Conservation (phyloP, 208 protist species). For the Crithidia thermophila region DNA sequence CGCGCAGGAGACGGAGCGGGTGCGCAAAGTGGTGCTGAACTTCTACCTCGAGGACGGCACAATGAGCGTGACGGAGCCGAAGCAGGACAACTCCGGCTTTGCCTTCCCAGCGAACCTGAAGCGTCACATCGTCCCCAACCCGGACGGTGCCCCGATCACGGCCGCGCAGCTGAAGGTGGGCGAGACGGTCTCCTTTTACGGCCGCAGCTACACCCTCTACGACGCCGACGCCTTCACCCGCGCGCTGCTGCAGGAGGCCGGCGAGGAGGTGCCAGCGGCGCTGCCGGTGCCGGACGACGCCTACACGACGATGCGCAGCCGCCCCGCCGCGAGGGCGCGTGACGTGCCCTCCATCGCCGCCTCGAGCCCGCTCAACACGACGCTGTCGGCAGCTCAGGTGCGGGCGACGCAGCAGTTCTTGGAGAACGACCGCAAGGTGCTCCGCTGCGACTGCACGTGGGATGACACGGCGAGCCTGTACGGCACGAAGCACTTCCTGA, state of each 20-base stretch:
- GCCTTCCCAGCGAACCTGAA: conserved; percentile 92
- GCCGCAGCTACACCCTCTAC: conserved; percentile 92
- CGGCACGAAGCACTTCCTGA: conserved; percentile 91
- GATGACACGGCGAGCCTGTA: conserved; percentile 91
- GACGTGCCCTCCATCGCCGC: conserved; percentile 83
- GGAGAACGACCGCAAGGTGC: conserved; percentile 95
- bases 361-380: conserved; percentile 64
- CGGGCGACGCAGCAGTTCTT: conserved; percentile 93
- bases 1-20: conserved; percentile 85
- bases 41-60: conserved; percentile 97
- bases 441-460: conserved; percentile 97
- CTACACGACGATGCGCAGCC: conserved; percentile 55
- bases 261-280: conserved; percentile 53
- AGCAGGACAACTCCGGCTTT: conserved; percentile 95
- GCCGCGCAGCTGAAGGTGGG: conserved; percentile 90
- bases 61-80: conserved; percentile 94
- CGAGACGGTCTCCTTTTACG: conserved; percentile 92
- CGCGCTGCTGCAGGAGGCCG: conserved; percentile 74
- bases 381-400: conserved; percentile 86
- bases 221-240: conserved; percentile 95
- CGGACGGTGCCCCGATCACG: conserved; percentile 76
- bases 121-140: conserved; percentile 88
- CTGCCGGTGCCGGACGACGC: conserved; percentile 70
- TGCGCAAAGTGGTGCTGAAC: conserved; percentile 91
- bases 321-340: conserved; percentile 62